A percentile compares a stretch with the other conserved stretches of the same genome.
phyloP scores from a whole-genome alignment of 192 early-diverging fungal genomes.

The Phlyctochytrium arcticum region DNA sequence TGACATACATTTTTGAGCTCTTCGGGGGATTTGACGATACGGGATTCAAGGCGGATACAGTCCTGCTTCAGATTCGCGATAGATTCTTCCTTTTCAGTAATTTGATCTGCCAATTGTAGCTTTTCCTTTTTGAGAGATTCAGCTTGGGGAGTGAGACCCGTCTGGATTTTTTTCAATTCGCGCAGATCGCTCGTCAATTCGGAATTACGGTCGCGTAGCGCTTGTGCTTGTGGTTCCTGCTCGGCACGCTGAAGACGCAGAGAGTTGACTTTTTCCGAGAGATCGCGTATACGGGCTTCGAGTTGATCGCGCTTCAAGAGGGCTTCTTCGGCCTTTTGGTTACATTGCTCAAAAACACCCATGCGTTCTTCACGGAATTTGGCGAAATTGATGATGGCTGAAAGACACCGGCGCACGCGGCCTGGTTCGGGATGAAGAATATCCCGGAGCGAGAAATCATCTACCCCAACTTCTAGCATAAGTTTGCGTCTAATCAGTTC shows the following conservation, averaged over 20 bases:
- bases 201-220: conserved; percentile 48
- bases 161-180: conserved; percentile 42
- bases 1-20: conserved; percentile 58
- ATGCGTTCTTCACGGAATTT: conserved; percentile 83
- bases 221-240: conserved; percentile 48
- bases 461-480: conserved; percentile 65
- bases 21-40: conserved; percentile 73
- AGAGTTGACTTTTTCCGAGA: conserved; percentile 50
- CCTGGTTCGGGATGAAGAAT: conserved; percentile 72
- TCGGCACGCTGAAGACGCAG: conserved; percentile 49
- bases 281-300: conserved; percentile 49
- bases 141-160: conserved; percentile 32
- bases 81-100: too few species aligned
- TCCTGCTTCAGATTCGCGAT: conserved; percentile 50
- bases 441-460: conserved; percentile 75
- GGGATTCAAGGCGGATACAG: conserved; percentile 48
- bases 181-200: conserved; percentile 51
- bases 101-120: conserved; percentile 47
- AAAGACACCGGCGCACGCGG: conserved; percentile 66
- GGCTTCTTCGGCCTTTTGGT: conserved; percentile 46
- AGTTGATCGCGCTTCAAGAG: conserved; percentile 38
- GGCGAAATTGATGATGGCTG: conserved; percentile 83
- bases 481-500: conserved; percentile 55
- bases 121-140: conserved; percentile 49
- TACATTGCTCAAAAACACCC: conserved; percentile 60